Evolutionary conservation across 2,329 filamentous ascomycete species (phyloP).

Genomic region (Venturia effusa): DNA sequence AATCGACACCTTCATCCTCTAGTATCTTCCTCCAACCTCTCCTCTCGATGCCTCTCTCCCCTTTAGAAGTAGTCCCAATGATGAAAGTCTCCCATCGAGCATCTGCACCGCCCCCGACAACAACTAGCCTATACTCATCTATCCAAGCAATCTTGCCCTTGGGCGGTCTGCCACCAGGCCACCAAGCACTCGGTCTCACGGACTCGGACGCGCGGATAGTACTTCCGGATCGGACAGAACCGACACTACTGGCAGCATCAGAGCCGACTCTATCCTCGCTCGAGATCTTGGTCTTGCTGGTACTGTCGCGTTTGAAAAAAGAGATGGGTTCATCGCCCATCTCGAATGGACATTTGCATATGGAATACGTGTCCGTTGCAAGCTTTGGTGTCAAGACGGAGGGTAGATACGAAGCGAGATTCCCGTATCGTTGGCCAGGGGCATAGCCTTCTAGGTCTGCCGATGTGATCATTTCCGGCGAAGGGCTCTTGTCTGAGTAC

Average conservation of each 20-base stretch:
- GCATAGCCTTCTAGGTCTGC: conserved; percentile 32
- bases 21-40: conserved; percentile 80
- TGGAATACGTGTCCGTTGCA: conserved; percentile 85
- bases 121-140: conserved; percentile 59
- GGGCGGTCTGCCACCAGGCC: conserved; percentile 39
- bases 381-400: conserved; percentile 59
- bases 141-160: conserved; percentile 85
- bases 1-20: conserved; percentile 18
- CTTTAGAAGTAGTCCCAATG: conserved; percentile 48
- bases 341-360: conserved; percentile 70
- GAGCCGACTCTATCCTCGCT: neutral
- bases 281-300: neutral
- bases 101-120: conserved; percentile 69
- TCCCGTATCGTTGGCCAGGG: conserved; percentile 67
- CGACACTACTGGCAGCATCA: neutral
- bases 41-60: conserved; percentile 50
- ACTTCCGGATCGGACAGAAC: neutral
- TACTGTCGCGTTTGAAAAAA: conserved; percentile 14
- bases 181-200: conserved; percentile 27
- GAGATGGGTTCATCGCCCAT: conserved; percentile 59
- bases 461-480: neutral
- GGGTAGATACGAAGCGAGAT: conserved; percentile 65
- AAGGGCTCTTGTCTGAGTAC: neutral
- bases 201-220: conserved; percentile 10
- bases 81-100: conserved; percentile 83